A percentile compares a stretch with the other conserved stretches of the same genome.
phyloP scores from a whole-genome alignment of 805 yeast species.

The Ascoidea rubescens region DNA sequence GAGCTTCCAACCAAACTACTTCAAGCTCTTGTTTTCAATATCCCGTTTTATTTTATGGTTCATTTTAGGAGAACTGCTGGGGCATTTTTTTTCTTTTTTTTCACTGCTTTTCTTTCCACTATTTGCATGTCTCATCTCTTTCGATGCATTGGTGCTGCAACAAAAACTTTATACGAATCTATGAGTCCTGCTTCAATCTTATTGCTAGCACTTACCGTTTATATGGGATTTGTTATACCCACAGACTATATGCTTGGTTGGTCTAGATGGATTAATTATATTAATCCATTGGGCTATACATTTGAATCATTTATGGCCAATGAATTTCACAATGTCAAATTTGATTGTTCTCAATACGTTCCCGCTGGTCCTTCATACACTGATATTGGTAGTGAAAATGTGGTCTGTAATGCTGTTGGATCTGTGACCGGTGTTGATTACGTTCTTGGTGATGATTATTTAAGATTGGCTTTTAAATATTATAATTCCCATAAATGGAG shows the following conservation, averaged over 20 bases:
- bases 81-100: conserved; percentile 35
- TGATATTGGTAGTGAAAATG: conserved; percentile 14
- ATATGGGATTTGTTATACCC: conserved; percentile 31
- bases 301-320: conserved; percentile 31
- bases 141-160: conserved; percentile 26
- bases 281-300: conserved; percentile 27
- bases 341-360: conserved; percentile 21
- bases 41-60: conserved; percentile 37
- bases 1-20: conserved; percentile 35
- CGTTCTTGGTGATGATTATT: conserved; percentile 35
- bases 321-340: conserved; percentile 25
- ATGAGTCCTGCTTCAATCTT: conserved; percentile 31
- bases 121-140: conserved; percentile 27
- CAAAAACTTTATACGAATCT: conserved; percentile 24
- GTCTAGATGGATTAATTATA: conserved; percentile 32
- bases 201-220: conserved; percentile 23
- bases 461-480: conserved; percentile 28
- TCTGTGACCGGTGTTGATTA: conserved; percentile 28
- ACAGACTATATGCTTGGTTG: conserved; percentile 28
- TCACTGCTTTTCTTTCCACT: conserved; percentile 28
- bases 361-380: conserved; percentile 31
- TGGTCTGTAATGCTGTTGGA: conserved; percentile 37
- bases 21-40: conserved; percentile 31
- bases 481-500: conserved; percentile 39
- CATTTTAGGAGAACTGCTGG: conserved; percentile 39